These are phyloP conservation scores for Podospora didyma DNA, from an alignment of 495 filamentous ascomycete species.

Conservation along the genomic window DNA sequence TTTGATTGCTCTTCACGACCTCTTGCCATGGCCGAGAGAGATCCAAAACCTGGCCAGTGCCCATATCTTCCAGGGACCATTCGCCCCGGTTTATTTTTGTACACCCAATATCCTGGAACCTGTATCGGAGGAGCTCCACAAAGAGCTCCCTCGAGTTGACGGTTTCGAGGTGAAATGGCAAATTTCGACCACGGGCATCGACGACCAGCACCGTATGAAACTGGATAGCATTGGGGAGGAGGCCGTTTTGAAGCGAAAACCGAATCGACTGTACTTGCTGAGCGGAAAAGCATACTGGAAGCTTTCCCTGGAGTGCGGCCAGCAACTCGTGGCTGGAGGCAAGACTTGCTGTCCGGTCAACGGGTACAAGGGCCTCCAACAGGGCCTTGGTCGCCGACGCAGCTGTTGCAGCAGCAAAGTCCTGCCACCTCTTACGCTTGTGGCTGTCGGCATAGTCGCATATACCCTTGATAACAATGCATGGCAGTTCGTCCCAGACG, in stretches of 20 bases:
- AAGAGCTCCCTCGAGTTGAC: not conserved
- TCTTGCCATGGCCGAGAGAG: not conserved
- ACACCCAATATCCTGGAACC: not conserved
- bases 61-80: not conserved
- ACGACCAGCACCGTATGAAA: not conserved
- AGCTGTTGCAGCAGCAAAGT: constrained; percentile 34
- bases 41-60: not conserved
- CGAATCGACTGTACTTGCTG: not conserved
- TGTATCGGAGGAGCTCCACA: not conserved
- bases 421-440: constrained; percentile 11
- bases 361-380: not conserved
- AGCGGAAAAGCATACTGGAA: not conserved
- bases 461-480: not conserved
- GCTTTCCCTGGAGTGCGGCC: not conserved
- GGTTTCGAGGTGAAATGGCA: not conserved
- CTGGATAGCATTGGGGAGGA: not conserved
- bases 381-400: constrained; percentile 20
- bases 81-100: constrained; percentile 1
- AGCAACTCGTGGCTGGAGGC: not conserved
- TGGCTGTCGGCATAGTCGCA: not conserved
- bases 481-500: not conserved
- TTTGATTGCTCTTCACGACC: not conserved
- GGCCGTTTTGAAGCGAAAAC: not conserved
- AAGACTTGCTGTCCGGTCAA: not conserved
- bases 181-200: not conserved